Evolutionary conservation across 2,329 filamentous ascomycete genomes (phyloP).

Genomic region (Cladosporium phlei): DNA sequence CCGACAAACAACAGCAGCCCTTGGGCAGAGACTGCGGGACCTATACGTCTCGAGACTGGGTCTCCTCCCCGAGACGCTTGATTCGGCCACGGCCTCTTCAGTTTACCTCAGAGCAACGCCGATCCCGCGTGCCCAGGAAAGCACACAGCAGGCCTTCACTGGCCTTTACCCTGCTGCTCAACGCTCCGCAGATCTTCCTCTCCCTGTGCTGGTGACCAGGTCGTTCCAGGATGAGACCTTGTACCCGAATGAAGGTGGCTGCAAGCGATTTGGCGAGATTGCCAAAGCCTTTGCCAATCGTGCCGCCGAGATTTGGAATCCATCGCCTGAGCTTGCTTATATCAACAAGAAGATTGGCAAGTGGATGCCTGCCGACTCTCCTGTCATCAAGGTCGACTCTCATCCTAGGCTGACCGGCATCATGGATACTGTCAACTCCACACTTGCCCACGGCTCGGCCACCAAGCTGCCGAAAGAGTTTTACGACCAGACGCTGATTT

Average conservation of each 20-base stretch:
- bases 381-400: constrained; percentile 73
- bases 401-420: constrained; percentile 81
- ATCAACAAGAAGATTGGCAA: constrained; percentile 71
- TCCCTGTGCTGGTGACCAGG: constrained; percentile 43
- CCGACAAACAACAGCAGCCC: constrained; percentile 44
- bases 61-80: constrained; percentile 44
- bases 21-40: constrained; percentile 45
- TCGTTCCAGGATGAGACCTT: constrained; percentile 46
- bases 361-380: constrained; percentile 71
- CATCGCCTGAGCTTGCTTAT: constrained; percentile 74
- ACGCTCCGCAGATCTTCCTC: constrained; percentile 38
- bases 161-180: constrained; percentile 45
- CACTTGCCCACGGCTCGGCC: constrained; percentile 72
- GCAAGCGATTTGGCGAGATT: constrained; percentile 45
- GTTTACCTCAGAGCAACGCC: constrained; percentile 46
- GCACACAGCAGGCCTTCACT: constrained; percentile 47
- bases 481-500: constrained; percentile 69
- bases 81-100: constrained; percentile 31
- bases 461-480: constrained; percentile 80
- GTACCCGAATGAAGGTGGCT: constrained; percentile 47
- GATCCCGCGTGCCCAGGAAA: constrained; percentile 47
- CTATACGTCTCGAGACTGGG: constrained; percentile 48
- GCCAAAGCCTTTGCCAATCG: constrained; percentile 45
- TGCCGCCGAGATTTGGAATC: constrained; percentile 45
- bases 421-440: constrained; percentile 91